A percentile compares a stretch with the other conserved stretches of the same genome.
Evolutionary conservation across 108 stramenopile genomes (phyloP).

Genomic region (Stephanodiscus minutulus): DNA sequence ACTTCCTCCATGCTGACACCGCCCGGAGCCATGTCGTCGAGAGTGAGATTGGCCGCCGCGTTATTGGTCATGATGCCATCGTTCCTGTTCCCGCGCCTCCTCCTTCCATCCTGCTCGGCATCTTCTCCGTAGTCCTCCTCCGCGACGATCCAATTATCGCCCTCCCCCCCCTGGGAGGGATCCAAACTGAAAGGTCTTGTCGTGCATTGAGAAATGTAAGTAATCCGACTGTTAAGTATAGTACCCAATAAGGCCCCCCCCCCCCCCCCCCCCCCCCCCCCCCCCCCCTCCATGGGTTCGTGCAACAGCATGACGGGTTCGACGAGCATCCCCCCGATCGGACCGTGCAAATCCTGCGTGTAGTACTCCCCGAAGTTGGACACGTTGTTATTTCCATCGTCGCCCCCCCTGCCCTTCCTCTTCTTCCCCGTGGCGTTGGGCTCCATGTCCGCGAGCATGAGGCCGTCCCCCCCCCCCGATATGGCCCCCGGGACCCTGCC

Average conservation of each 20-base stretch:
- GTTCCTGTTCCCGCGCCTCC: conserved; percentile 2
- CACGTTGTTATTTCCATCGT: conserved; percentile 58
- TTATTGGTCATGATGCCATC: conserved; percentile 1
- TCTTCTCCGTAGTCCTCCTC: conserved; percentile 51
- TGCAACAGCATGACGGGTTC: conserved; percentile 47
- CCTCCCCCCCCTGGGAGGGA: conserved; percentile 44
- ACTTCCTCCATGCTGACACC: conserved; percentile 34
- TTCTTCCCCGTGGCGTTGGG: conserved; percentile 29
- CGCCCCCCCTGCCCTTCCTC: conserved; percentile 30
- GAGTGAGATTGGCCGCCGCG: conserved; percentile 29
- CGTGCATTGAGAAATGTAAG: no score
- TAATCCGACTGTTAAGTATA: no score
- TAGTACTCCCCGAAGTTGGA: conserved; percentile 85
- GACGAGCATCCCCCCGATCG: conserved; percentile 37
- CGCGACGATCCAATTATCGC: conserved; percentile 71
- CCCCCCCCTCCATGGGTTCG: conserved; percentile 22
- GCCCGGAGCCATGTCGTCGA: conserved; percentile 13
- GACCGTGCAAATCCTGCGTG: conserved; percentile 40
- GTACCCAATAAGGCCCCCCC: no score
- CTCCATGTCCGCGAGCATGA: conserved; percentile 48
- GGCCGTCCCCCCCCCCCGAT: conserved; percentile 31
- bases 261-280: conserved; percentile 20
- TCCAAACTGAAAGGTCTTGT: not conserved
- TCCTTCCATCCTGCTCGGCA: conserved; percentile 15
- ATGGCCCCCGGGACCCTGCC: conserved; percentile 37